A percentile compares a stretch with the other conserved stretches of the same genome.
Evolutionary conservation across 768 basidiomycete species (phyloP).

Genomic region (Mycena amicta): DNA sequence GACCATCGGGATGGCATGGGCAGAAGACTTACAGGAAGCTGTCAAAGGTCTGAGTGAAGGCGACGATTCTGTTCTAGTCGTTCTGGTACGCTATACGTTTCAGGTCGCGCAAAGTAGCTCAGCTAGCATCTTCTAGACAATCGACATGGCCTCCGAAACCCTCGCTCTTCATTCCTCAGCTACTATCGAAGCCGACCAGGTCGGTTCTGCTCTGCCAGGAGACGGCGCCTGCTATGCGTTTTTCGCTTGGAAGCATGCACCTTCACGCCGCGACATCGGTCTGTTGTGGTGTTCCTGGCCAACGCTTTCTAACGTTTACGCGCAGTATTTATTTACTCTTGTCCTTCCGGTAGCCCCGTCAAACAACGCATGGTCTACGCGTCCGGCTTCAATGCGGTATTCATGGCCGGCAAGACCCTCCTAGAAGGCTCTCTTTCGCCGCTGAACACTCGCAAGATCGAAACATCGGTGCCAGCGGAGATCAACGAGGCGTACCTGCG

Average conservation of each 20-base stretch:
- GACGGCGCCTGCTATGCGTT: slow-evolving; percentile 70
- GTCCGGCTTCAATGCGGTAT: slow-evolving; percentile 60
- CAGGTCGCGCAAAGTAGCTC: too few relatives aligned
- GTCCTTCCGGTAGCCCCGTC: slow-evolving; percentile 78
- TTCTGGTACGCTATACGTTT: slow-evolving; percentile 76
- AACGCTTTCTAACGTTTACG: not conserved
- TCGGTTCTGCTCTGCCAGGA: slow-evolving; percentile 53
- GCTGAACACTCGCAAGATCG: slow-evolving; percentile 63
- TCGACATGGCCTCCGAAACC: slow-evolving; percentile 67
- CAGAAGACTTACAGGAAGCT: slow-evolving; percentile 62
- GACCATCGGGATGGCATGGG: slow-evolving; percentile 70
- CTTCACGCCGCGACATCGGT: slow-evolving; percentile 65
- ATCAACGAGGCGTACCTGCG: slow-evolving; percentile 65
- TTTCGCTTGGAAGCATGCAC: slow-evolving; percentile 62
- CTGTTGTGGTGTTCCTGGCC: slow-evolving; percentile 21
- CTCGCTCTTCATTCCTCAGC: slow-evolving; percentile 47
- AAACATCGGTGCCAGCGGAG: slow-evolving; percentile 81
- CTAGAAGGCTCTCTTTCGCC: slow-evolving; percentile 43
- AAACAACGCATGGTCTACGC: slow-evolving; percentile 91
- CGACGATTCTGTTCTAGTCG: slow-evolving; percentile 55
- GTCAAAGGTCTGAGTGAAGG: slow-evolving; percentile 57
- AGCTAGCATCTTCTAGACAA: too few relatives aligned
- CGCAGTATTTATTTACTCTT: slow-evolving; percentile 91
- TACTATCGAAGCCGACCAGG: slow-evolving; percentile 42
- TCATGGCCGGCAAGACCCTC: slow-evolving; percentile 55